These are phyloP conservation scores for Anisodus tanguticus DNA, from an alignment of 257 asterid species.

Conservation along the genomic window DNA sequence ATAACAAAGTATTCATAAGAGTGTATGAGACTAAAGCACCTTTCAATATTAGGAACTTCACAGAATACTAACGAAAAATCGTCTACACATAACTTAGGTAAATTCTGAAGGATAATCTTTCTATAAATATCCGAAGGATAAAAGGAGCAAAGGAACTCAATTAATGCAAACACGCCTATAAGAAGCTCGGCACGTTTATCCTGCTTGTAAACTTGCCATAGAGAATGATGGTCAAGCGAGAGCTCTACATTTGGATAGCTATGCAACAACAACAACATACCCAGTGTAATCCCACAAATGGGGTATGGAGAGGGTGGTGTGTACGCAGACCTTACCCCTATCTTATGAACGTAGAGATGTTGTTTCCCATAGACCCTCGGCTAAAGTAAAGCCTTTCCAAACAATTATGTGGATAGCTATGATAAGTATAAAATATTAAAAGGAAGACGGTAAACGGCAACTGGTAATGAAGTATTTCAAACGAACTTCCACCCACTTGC, in stretches of 20 bases:
- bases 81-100: not conserved
- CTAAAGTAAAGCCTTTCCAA: too few relatives aligned
- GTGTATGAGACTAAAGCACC: not conserved
- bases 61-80: not conserved
- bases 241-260: not conserved
- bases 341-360: too few relatives aligned
- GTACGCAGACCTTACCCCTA: too few relatives aligned
- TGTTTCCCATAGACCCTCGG: too few relatives aligned
- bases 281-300: too few relatives aligned
- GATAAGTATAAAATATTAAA: not conserved
- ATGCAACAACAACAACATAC: too few relatives aligned
- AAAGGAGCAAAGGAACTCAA: not conserved
- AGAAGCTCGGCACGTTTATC: not conserved
- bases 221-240: not conserved
- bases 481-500: not conserved
- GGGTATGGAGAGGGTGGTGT: too few relatives aligned
- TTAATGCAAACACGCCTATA: not conserved
- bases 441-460: not conserved
- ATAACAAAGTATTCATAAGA: not conserved
- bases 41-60: not conserved
- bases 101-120: not conserved
- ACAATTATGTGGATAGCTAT: not conserved
- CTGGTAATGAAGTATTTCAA: not conserved
- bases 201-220: not conserved
- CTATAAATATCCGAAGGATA: not conserved